Base-by-base conservation (phyloP, 495 filamentous ascomycete genomes). In the Aspergillus egyptiacus region DNA sequence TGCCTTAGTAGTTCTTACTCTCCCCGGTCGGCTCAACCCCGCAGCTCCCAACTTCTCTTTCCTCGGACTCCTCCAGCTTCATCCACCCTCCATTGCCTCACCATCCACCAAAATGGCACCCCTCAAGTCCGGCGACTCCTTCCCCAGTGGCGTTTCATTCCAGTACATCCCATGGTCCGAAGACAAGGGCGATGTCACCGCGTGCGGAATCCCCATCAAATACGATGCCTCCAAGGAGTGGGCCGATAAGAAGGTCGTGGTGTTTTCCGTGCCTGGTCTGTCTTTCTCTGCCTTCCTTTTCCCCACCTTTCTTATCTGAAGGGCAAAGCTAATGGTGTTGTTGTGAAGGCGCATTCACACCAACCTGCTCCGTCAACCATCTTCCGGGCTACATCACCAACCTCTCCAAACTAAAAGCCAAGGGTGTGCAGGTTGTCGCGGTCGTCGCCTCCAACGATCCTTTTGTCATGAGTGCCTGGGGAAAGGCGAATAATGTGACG, bases 391-490 rank as follows among this genome's bases (percentile, higher is more conserved):
- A 89, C 74, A 82, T 96, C 55, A 60, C 77, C 68, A 85, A 88
- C 53, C 69, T 87, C 15, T 59, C 73, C n/a, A 66, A 82, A 51
- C 71, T 96, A 63, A 83, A 82, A 64, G 71, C 73, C 53, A 91
- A 91, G 75, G 90, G 88, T 23, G 88, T 96, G 18, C 86, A 96
- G 65, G 62, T 87, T 41, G 79, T 96, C 37, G 77, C 86, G 14
- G 83, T 91, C 47, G 80, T 95, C 57, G 86, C 89, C 17, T 87
- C 71, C 73, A 96, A 97, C 56, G 90, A 96, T 69, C 74, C 82
- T 11, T 95, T 80, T 60, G 91, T 97, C 46, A 95, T 95, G 88
- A 82, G 80, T 54, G 91, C 91, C 11, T 97, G 91, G 91, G 86
- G 83, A 57, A 96, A 95, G 77, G 91, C 88, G 22, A 95, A 96